Evolutionary conservation across 495 filamentous ascomycete species (phyloP).

Genomic region (Letharia columbiana): DNA sequence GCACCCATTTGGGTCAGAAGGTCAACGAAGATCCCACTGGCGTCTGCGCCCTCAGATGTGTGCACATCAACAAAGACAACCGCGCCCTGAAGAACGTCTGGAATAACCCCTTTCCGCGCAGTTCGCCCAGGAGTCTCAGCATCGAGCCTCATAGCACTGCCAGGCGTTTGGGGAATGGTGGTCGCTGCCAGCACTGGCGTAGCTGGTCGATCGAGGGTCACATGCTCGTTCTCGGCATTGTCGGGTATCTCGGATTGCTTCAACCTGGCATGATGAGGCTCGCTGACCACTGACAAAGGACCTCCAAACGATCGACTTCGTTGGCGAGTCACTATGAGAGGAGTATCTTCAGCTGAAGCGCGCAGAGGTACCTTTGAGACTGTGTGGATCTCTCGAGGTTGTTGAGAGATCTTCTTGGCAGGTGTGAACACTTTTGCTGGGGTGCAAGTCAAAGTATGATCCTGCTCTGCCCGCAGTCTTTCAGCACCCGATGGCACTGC

Average conservation of each 20-base stretch:
- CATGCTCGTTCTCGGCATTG: conserved; percentile 24
- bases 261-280: background rate
- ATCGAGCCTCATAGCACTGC: conserved; percentile 37
- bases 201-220: conserved; percentile 16
- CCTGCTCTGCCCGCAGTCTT: conserved; percentile 27
- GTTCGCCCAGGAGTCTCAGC: conserved; percentile 48
- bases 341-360: conserved; percentile 53
- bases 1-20: conserved; percentile 80
- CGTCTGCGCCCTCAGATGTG: conserved; percentile 79
- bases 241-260: conserved; percentile 17
- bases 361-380: conserved; percentile 71
- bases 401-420: conserved; percentile 21
- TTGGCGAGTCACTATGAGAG: conserved; percentile 48
- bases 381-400: conserved; percentile 50
- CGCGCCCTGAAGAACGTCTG: conserved; percentile 54
- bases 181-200: conserved; percentile 17
- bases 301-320: conserved; percentile 41
- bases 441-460: conserved; percentile 25
- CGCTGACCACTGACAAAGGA: conserved; percentile 26
- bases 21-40: conserved; percentile 73
- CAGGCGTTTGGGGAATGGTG: conserved; percentile 22
- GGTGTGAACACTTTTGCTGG: conserved; percentile 34
- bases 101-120: conserved; percentile 43
- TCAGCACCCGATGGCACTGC: conserved; percentile 45
- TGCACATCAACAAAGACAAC: conserved; percentile 92